Evolutionary conservation across 768 basidiomycete genomes (phyloP).

Genomic region (Phylloporus arenicola): DNA sequence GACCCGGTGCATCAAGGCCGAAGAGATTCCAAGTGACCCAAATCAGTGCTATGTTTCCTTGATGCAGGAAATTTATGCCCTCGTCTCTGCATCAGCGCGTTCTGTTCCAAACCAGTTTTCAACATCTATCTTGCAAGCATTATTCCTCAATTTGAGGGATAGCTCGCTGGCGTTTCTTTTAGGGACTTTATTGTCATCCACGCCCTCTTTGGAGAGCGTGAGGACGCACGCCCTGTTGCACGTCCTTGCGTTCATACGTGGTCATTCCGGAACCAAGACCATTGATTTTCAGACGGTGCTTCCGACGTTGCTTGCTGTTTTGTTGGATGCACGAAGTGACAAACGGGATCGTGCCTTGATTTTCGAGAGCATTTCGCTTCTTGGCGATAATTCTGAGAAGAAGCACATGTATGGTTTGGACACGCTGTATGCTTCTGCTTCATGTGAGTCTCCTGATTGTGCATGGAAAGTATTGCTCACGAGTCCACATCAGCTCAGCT

Average conservation of each 20-base stretch:
- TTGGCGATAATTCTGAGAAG: conserved; percentile 39
- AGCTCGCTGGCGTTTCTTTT: conserved; percentile 78
- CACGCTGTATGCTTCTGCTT: conserved; percentile 58
- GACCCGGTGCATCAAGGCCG: conserved; percentile 9
- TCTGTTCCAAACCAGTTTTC: conserved; percentile 42
- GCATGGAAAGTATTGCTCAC: conserved; percentile 4
- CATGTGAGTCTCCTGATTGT: conserved; percentile 38
- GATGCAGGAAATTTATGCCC: conserved; percentile 57
- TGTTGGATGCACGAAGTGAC: conserved; percentile 31
- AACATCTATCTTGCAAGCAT: conserved; percentile 48
- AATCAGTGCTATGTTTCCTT: conserved; percentile 50
- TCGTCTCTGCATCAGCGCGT: conserved; percentile 54
- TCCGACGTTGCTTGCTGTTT: conserved; percentile 59
- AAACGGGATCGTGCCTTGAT: conserved; percentile 35
- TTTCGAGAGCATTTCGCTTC: conserved; percentile 48
- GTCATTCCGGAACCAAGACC: conserved; percentile 50
- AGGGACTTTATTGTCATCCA: conserved; percentile 52
- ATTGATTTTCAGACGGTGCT: conserved; percentile 80
- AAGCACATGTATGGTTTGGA: conserved; percentile 67
- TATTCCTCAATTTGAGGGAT: conserved; percentile 66
- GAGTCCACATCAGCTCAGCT: conserved; percentile 37
- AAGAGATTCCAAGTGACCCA: conserved; percentile 9
- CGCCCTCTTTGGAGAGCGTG: conserved; percentile 28
- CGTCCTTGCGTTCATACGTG: conserved; percentile 73
- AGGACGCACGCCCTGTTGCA: conserved; percentile 64